Base-by-base conservation (phyloP, 192 early-diverging fungal species). In the Bifiguratus adelaidae region DNA sequence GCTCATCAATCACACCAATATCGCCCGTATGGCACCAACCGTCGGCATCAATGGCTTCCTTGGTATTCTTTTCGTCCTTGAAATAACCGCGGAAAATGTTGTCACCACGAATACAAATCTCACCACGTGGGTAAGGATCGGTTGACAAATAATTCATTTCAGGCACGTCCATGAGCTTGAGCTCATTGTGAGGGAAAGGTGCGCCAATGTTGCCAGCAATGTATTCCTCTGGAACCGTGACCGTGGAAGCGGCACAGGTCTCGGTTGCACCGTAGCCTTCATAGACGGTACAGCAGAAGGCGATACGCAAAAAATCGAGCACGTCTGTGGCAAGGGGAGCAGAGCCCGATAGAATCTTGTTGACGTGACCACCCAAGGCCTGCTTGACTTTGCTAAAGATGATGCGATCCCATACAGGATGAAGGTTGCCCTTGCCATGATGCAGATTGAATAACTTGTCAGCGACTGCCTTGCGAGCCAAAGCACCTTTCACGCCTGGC, bases 261-360 rank as follows among this genome's bases (percentile, higher is more conserved):
- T 96, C 91, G 2, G 91, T 91, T 50, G 86, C 76, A 6, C 92
- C 92, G 60, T 93, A 93, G 3, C 89, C 91, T 56, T 97, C 91
- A 32, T 79, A 37, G 3, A 97, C 73, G 20, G 75, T 67, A 55
- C 66, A 70, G 29, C 77, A 81, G 54, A 96, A 88, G 41, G 79
- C 81, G 47, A 92, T 73, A 23, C 86, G 76, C 41, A 92, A 53
- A 56, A 95, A 96, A 41, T 79, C 74, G 37, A 85, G 65, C 7
- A 89, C 77, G 37, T 93, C 86, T 20, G 74, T 70, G 18, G 73
- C 74, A 41, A 96, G 83, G 6, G 93, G 91, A 24, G 93, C 93
- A 18, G 89, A 86, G 11, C 91, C 89, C 3, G 83, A 83, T 5
- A 90, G 56, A 45, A 96, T 82, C 25, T 83, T 41, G n/a, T 74